These are phyloP conservation scores for Mercurialis annua DNA, from an alignment of 345 rosid genomes.

Conservation along the genomic window DNA sequence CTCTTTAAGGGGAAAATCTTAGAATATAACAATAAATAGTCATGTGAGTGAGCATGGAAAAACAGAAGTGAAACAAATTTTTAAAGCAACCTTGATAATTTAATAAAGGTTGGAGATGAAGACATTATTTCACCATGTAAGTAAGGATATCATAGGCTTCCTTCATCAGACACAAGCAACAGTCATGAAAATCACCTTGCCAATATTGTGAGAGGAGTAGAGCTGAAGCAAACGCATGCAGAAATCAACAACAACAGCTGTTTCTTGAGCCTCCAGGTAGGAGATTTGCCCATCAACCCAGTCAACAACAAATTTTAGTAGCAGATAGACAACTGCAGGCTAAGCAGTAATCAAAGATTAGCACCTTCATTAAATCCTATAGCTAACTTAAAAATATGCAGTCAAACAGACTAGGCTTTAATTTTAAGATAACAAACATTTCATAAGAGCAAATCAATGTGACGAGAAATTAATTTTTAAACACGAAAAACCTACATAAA, in stretches of 20 bases:
- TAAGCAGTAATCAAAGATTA: constrained; percentile 39
- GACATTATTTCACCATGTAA: neutral
- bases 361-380: neutral
- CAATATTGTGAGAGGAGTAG: constrained; percentile 92
- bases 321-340: constrained; percentile 91
- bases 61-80: neutral
- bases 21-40: neutral
- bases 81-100: neutral
- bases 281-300: constrained; percentile 99
- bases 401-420: neutral
- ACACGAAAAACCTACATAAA: neutral
- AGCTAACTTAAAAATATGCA: neutral
- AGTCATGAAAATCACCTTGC: constrained; percentile 59
- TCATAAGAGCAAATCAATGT: constrained; percentile 1
- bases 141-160: constrained; percentile 10
- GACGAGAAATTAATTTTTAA: neutral
- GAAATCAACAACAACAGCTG: constrained; percentile 66
- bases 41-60: neutral
- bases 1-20: neutral
- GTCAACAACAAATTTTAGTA: constrained; percentile 83
- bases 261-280: constrained; percentile 86
- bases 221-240: constrained; percentile 93
- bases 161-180: neutral
- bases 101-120: neutral
- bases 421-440: too few relatives aligned